Evolutionary conservation across 140 eudicot genomes (phyloP).

Genomic region (Anethum foeniculum): DNA sequence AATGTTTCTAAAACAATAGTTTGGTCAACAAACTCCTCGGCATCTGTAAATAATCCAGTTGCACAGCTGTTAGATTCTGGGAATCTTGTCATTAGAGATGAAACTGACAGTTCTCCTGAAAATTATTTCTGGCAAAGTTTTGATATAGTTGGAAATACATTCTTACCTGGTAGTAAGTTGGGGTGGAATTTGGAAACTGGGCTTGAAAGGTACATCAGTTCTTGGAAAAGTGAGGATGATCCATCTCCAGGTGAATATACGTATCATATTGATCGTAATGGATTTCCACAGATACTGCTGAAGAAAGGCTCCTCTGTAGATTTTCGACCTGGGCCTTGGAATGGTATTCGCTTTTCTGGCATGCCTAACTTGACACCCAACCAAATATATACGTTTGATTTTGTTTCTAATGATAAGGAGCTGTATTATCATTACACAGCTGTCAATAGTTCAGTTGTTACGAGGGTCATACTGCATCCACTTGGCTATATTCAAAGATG

Average conservation of each 20-base stretch:
- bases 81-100: constrained; percentile 21
- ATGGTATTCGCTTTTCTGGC: constrained; percentile 23
- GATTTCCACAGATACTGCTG: constrained; percentile 33
- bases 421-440: constrained; percentile 6
- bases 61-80: constrained; percentile 25
- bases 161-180: constrained; percentile 26
- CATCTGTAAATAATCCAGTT: constrained; percentile 9
- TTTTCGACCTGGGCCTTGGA: constrained; percentile 47
- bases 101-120: constrained; percentile 3
- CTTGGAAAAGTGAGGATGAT: constrained; percentile 41
- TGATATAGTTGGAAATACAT: constrained; percentile 15
- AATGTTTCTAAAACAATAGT: constrained; percentile 7
- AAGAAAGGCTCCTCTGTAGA: background rate
- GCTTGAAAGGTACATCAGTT: constrained; percentile 18
- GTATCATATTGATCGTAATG: constrained; percentile 27
- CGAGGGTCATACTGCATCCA: background rate
- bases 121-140: constrained; percentile 28
- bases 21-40: too few species aligned
- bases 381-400: too few species aligned
- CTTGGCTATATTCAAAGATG: constrained; percentile 17
- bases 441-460: background rate
- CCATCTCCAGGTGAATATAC: constrained; percentile 31
- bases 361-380: too few species aligned
- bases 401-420: too few species aligned
- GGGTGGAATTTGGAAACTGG: constrained; percentile 34